These are phyloP conservation scores for Arthrobotrys megalospora DNA, from an alignment of 2,329 filamentous ascomycete species.

Conservation along the genomic window DNA sequence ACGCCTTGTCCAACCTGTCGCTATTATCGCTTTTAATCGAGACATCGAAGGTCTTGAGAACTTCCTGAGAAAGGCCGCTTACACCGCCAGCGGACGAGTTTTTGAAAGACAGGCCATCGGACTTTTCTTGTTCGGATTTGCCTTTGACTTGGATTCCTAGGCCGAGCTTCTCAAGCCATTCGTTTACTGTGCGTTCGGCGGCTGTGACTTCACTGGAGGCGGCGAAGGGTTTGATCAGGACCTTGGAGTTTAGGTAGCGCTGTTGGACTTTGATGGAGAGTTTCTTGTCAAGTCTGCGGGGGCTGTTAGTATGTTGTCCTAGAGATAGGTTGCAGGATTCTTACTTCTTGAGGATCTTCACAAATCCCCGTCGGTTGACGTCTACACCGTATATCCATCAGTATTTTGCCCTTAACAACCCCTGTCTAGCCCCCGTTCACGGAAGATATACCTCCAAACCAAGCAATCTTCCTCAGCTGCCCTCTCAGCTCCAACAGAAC, in stretches of 20 bases:
- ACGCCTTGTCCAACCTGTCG: slow-evolving; percentile 69
- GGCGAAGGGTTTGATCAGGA: slow-evolving; percentile 89
- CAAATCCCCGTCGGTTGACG: slow-evolving; percentile 93
- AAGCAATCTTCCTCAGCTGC: slow-evolving; percentile 90
- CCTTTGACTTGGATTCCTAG: slow-evolving; percentile 72
- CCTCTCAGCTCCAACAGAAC: slow-evolving; percentile 89
- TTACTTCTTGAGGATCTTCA: slow-evolving; percentile 96
- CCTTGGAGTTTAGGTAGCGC: slow-evolving; percentile 89
- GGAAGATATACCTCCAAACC: slow-evolving; percentile 77
- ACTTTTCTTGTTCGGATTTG: slow-evolving; percentile 72
- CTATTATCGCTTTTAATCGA: slow-evolving; percentile 72
- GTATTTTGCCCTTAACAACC: slow-evolving; percentile 10
- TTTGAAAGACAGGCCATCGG: slow-evolving; percentile 42
- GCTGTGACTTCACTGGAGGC: slow-evolving; percentile 76
- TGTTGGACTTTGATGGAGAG: slow-evolving; percentile 82
- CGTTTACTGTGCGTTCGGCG: slow-evolving; percentile 81
- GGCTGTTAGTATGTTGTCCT: slow-evolving; percentile 32
- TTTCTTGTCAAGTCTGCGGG: slow-evolving; percentile 83
- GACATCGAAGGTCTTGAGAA: slow-evolving; percentile 79
- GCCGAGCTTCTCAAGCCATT: slow-evolving; percentile 87
- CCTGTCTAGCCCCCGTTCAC: neutral
- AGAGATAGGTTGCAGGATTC: neutral
- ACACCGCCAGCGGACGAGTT: slow-evolving; percentile 73
- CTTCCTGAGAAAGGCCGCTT: slow-evolving; percentile 78
- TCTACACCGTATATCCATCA: slow-evolving; percentile 69